Evolutionary conservation across 805 yeast species (phyloP).

Genomic region (Hanseniaspora vineae): DNA sequence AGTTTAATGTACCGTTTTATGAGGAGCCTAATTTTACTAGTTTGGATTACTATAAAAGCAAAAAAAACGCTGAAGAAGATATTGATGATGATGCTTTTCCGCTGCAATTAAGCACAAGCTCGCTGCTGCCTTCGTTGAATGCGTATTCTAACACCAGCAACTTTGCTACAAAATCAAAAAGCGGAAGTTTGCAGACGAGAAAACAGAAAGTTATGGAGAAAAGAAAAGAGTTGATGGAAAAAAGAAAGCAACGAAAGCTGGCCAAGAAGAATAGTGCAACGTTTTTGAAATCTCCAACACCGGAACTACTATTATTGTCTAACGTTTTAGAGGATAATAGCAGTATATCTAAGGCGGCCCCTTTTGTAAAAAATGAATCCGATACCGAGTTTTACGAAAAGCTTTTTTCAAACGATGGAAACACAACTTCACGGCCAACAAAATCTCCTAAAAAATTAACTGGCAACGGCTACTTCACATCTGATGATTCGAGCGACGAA

Average conservation of each 20-base stretch:
- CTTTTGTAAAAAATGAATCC: background rate
- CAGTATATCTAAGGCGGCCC: no score
- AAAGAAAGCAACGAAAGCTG: conserved; percentile 10
- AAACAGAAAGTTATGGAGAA: conserved; percentile 19
- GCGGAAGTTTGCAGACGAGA: conserved; percentile 19
- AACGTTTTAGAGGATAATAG: background rate
- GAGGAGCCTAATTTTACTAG: conserved; percentile 28
- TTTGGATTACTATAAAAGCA: conserved; percentile 17
- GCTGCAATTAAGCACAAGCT: conserved; percentile 20
- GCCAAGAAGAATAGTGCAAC: conserved; percentile 13
- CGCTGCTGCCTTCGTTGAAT: conserved; percentile 14
- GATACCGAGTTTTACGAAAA: background rate
- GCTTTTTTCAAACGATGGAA: background rate
- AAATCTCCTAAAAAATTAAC: background rate
- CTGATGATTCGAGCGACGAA: background rate
- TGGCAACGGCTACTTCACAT: background rate
- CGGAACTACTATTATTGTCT: conserved; percentile 19
- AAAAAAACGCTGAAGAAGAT: background rate
- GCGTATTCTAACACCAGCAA: conserved; percentile 10
- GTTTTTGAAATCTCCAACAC: conserved; percentile 25
- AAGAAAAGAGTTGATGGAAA: conserved; percentile 13
- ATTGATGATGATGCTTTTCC: conserved; percentile 21
- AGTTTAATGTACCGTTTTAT: conserved; percentile 28
- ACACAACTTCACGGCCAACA: background rate
- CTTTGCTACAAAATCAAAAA: conserved; percentile 13